Evolutionary conservation across 177 flowering plant species (phyloP).

Genomic region (Vitis hybrid): DNA sequence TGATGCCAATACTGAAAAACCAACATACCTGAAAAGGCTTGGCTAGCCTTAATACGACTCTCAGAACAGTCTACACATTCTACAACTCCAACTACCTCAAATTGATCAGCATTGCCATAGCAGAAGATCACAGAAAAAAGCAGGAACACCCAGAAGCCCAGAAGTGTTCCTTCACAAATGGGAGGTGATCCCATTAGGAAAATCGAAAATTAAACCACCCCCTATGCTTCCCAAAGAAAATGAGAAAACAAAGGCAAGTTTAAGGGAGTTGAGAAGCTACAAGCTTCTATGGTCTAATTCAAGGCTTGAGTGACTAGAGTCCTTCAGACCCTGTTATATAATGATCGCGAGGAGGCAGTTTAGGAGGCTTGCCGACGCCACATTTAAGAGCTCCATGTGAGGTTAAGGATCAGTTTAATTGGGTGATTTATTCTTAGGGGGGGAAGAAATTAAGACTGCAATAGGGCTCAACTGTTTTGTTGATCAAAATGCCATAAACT

Average conservation of each 20-base stretch:
- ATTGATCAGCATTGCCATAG: too few relatives aligned
- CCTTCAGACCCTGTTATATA: slow-evolving; percentile 22
- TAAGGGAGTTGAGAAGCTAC: background rate
- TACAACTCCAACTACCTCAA: too few relatives aligned
- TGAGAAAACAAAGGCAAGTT: background rate
- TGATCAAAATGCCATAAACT: slow-evolving; percentile 13
- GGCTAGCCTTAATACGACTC: too few relatives aligned
- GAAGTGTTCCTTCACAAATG: too few relatives aligned
- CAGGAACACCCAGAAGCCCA: too few relatives aligned
- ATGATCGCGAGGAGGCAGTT: background rate
- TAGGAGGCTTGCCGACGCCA: slow-evolving; percentile 25
- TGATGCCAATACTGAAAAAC: too few relatives aligned
- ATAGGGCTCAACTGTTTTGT: slow-evolving; percentile 18
- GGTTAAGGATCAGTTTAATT: slow-evolving; percentile 20
- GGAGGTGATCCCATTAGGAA: too few relatives aligned
- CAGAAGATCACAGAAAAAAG: too few relatives aligned
- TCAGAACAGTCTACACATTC: too few relatives aligned
- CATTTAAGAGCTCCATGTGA: slow-evolving; percentile 38
- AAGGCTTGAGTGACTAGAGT: background rate
- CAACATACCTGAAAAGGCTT: too few relatives aligned
- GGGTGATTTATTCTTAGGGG: background rate
- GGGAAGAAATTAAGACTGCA: slow-evolving; percentile 10
- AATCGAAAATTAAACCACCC: slow-evolving; percentile 19
- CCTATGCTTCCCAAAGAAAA: background rate
- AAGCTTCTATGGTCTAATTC: slow-evolving; percentile 1